Base-by-base conservation (phyloP, 2,329 filamentous ascomycete species). In the Neurospora crassa region DNA sequence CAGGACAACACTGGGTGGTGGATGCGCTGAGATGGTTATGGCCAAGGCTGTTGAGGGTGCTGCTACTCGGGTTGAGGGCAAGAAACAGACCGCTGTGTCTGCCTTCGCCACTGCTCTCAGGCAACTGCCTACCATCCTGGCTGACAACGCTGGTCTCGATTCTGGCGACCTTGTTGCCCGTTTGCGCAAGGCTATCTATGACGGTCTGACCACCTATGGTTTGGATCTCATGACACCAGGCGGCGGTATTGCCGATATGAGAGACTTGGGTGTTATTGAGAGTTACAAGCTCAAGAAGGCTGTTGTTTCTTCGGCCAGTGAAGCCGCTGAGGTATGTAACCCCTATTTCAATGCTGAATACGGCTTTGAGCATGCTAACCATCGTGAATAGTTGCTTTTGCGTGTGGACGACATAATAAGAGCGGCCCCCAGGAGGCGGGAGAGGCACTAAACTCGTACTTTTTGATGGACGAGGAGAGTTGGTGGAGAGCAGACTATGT, bases 21-120 rank as follows among this genome's bases (percentile, higher is more conserved):
- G 96, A 40, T 98, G 94, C 79, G 94, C 95, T 5, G 96, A 99
- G 88, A 98, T 98, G 95, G 85, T 97, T 76, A 99, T 99, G 96
- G 93, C 95, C 75, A 97, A 97, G 86, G 96, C 96, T 8, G 96
- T 99, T 29, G 95, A 97, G 79, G 92, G 92, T 73, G 93, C 93
- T 5, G 94, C 94, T 29, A 94, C 96, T 73, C 95, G 97, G 78
- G 92, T 97, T 8, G 94, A 96, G 76, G 96, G 96, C 80, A 99
- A 99, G 90, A 95, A 96, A 82, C 94, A 97, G 77, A 87, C 97
- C 78, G 96, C 96, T 2, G 95, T 98, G 24, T 91, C 94, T 74
- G 89, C 93, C 5, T 99, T 98, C 79, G 92, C 95, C 34, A 87
- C 91, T 71, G 96, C 96, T 40, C 87, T 99, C 72, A 90, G 94